Conservation (phyloP, 2,329 filamentous ascomycete species). For the Sporothrix inflata region DNA sequence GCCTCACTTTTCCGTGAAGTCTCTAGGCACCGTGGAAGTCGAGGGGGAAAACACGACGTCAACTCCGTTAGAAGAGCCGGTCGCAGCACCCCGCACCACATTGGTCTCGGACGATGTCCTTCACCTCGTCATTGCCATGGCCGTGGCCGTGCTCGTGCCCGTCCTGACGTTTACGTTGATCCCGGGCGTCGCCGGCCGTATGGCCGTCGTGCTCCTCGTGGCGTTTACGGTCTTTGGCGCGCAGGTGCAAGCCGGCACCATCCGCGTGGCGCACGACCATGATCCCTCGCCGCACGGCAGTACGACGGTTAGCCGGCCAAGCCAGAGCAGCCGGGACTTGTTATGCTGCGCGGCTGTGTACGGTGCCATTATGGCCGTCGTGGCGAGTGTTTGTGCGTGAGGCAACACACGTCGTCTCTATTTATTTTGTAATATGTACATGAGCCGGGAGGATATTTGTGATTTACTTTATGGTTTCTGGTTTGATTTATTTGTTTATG, state of each 20-base stretch:
- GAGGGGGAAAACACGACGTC: not conserved
- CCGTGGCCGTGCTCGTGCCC: constrained; percentile 58
- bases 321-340: constrained; percentile 26
- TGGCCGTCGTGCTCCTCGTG: constrained; percentile 60
- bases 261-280: not conserved
- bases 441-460: not conserved
- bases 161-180: constrained; percentile 63
- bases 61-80: not conserved
- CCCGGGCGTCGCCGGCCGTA: constrained; percentile 58
- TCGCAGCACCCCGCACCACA: not conserved
- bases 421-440: not conserved
- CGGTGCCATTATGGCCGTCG: constrained; percentile 32
- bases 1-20: not conserved
- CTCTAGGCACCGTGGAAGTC: not conserved
- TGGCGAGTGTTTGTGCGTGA: constrained; percentile 24
- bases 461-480: not conserved
- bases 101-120: constrained; percentile 30
- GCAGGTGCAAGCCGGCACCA: constrained; percentile 26
- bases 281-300: not conserved
- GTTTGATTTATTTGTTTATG: not conserved
- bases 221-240: constrained; percentile 46
- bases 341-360: constrained; percentile 30
- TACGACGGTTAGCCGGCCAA: not conserved
- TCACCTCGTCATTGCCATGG: constrained; percentile 50
- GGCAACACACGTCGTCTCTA: too few species aligned